These are phyloP conservation scores for Penicillium psychrofluorescens DNA, from an alignment of 495 filamentous ascomycete genomes.

Conservation along the genomic window DNA sequence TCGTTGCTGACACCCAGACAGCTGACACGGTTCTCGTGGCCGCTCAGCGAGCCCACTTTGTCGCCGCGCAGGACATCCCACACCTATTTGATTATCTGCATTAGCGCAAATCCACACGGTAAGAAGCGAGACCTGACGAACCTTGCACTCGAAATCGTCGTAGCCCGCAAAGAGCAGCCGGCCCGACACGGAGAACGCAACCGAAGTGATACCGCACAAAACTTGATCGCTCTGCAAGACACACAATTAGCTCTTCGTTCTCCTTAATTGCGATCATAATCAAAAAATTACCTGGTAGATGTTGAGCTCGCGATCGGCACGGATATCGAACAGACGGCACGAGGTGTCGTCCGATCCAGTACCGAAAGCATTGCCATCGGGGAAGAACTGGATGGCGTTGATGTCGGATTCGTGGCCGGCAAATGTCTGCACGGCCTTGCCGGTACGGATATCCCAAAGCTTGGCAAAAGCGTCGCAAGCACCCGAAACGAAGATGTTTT, in stretches of 20 bases:
- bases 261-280: background rate
- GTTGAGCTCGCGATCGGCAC: constrained; percentile 92
- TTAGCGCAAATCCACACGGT: constrained; percentile 9
- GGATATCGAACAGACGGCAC: constrained; percentile 95
- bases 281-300: constrained; percentile 70
- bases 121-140: constrained; percentile 29
- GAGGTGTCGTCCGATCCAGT: constrained; percentile 97
- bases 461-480: constrained; percentile 98
- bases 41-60: constrained; percentile 90
- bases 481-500: constrained; percentile 92
- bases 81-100: constrained; percentile 48
- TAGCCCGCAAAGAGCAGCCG: constrained; percentile 95
- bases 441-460: constrained; percentile 96
- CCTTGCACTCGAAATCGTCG: constrained; percentile 99
- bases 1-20: constrained; percentile 98
- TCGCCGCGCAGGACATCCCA: constrained; percentile 97
- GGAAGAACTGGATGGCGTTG: constrained; percentile 99
- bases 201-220: constrained; percentile 95
- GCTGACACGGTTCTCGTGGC: constrained; percentile 98
- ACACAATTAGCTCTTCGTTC: constrained; percentile 4
- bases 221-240: constrained; percentile 81
- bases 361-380: constrained; percentile 96
- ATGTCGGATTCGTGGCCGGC: constrained; percentile 98
- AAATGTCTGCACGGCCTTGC: constrained; percentile 97
- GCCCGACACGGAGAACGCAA: constrained; percentile 95